These are phyloP conservation scores for Ascocoryne sarcoides DNA, from an alignment of 2,329 filamentous ascomycete genomes.

Conservation along the genomic window DNA sequence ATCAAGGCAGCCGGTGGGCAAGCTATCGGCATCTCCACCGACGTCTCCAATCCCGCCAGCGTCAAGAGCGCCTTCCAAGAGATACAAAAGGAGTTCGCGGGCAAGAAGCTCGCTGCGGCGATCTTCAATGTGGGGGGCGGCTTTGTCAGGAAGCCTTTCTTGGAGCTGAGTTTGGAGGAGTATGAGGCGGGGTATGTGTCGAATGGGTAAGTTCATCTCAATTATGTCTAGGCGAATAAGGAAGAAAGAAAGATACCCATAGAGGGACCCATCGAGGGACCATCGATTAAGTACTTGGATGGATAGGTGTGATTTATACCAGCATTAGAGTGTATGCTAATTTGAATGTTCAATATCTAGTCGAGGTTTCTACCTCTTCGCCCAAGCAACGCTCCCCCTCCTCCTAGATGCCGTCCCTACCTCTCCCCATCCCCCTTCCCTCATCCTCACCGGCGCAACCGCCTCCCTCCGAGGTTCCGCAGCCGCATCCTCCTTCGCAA, in stretches of 20 bases:
- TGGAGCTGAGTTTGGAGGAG: constrained; percentile 45
- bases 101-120: constrained; percentile 50
- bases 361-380: constrained; percentile 64
- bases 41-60: constrained; percentile 44
- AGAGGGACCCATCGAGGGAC: no score
- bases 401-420: constrained; percentile 52
- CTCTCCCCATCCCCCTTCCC: constrained; percentile 57
- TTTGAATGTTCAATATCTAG: constrained; percentile 6
- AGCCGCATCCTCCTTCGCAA: constrained; percentile 61
- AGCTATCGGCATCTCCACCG: constrained; percentile 62
- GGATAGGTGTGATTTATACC: background rate
- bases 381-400: constrained; percentile 60
- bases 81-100: constrained; percentile 50
- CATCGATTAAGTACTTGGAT: no score
- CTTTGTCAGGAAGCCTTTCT: constrained; percentile 46
- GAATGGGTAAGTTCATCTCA: constrained; percentile 45
- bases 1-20: constrained; percentile 60
- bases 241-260: no score
- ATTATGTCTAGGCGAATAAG: no score
- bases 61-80: constrained; percentile 52
- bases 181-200: constrained; percentile 38
- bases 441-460: constrained; percentile 83
- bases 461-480: constrained; percentile 68
- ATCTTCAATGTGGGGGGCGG: constrained; percentile 58
- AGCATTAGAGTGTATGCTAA: constrained; percentile 5